phyloP scores from a whole-genome alignment of 805 yeast species.

The Starmerella geochares region DNA sequence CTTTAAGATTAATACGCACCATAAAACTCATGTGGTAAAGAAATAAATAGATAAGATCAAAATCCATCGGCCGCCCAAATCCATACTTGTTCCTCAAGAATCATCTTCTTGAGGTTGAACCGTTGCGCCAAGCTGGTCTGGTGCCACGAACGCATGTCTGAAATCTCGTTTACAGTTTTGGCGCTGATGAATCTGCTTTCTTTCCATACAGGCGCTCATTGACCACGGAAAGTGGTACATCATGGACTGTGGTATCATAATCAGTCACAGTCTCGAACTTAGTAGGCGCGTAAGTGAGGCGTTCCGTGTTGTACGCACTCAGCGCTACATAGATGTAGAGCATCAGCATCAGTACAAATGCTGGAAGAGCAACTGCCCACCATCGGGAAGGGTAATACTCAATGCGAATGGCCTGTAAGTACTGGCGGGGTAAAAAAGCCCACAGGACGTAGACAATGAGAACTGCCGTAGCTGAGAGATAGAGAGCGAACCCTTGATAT shows the following conservation, averaged over 20 bases:
- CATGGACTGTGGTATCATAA: conserved; percentile 66
- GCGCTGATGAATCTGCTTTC: neutral
- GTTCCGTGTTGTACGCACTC: conserved; percentile 66
- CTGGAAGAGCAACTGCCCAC: conserved; percentile 81
- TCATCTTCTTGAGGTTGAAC: too few relatives aligned
- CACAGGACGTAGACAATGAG: conserved; percentile 54
- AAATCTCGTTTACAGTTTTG: neutral
- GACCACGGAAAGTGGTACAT: conserved; percentile 50
- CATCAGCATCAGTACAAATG: conserved; percentile 60
- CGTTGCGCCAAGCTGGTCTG: too few relatives aligned
- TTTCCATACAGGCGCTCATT: conserved; percentile 27
- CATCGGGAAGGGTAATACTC: conserved; percentile 77
- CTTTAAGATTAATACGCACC: too few relatives aligned
- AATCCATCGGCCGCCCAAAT: too few relatives aligned
- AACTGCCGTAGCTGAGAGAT: conserved; percentile 52
- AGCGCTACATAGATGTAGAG: conserved; percentile 61
- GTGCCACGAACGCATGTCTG: too few relatives aligned
- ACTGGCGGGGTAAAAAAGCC: conserved; percentile 60
- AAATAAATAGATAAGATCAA: too few relatives aligned
- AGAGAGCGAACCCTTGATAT: conserved; percentile 78
- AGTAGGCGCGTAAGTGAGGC: conserved; percentile 49
- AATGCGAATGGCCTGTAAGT: conserved; percentile 42
- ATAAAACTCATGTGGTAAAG: too few relatives aligned
- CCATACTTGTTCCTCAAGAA: too few relatives aligned
- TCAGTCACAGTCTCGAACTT: conserved; percentile 61